These are phyloP conservation scores for Lachancea meyersii DNA, from an alignment of 805 yeast genomes.

Conservation along the genomic window DNA sequence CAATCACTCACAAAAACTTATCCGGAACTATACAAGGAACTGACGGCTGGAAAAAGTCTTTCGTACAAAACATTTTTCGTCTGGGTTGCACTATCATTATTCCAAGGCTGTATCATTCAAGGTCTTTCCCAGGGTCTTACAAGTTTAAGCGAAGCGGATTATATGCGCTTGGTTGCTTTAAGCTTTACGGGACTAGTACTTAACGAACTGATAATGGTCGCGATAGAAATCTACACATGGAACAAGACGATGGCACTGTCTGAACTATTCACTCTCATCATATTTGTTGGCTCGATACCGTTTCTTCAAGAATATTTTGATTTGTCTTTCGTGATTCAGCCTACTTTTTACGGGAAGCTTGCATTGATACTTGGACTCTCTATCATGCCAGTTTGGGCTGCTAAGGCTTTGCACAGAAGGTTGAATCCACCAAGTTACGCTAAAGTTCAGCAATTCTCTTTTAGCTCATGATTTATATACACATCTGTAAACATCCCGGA, in stretches of 20 bases:
- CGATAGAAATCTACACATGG: slow-evolving; percentile 90
- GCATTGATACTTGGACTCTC: slow-evolving; percentile 60
- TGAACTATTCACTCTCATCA: slow-evolving; percentile 59
- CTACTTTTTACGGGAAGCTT: slow-evolving; percentile 64
- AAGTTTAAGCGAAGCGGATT: slow-evolving; percentile 48
- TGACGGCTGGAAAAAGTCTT: slow-evolving; percentile 80
- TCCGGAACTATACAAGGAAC: slow-evolving; percentile 91
- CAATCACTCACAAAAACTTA: slow-evolving; percentile 82
- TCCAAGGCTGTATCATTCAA: slow-evolving; percentile 85
- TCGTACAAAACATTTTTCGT: slow-evolving; percentile 83
- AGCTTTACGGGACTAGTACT: slow-evolving; percentile 73
- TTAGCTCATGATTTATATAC: slow-evolving; percentile 32
- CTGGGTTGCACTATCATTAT: slow-evolving; percentile 86
- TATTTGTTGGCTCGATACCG: slow-evolving; percentile 74
- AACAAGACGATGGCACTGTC: slow-evolving; percentile 66
- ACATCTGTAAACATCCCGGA: background rate
- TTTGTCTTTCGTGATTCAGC: slow-evolving; percentile 50
- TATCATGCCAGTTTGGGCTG: slow-evolving; percentile 83
- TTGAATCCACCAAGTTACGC: slow-evolving; percentile 94
- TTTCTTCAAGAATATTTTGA: slow-evolving; percentile 84
- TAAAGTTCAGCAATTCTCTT: slow-evolving; percentile 70
- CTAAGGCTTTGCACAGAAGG: slow-evolving; percentile 64
- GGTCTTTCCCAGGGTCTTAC: slow-evolving; percentile 72
- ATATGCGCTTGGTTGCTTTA: slow-evolving; percentile 74
- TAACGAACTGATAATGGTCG: slow-evolving; percentile 91